Percentiles rank a stretch among this genome's conserved stretches.
Evolutionary conservation across 495 filamentous ascomycete species (phyloP).

Genomic region (Evansstolkia leycettana): DNA sequence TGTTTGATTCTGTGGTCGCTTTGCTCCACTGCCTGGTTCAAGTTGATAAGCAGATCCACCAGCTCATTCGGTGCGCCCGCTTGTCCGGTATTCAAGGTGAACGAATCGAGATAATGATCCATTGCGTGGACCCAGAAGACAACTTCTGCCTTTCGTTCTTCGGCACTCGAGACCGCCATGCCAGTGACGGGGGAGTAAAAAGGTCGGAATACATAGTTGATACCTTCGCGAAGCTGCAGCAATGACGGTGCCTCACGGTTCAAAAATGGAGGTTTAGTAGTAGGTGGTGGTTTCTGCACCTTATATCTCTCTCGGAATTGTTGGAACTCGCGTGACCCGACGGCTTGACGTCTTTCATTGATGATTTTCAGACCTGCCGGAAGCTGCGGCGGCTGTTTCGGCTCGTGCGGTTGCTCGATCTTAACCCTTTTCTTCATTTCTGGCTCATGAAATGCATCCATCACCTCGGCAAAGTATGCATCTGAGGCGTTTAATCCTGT

Average conservation of each 20-base stretch:
- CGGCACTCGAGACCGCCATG: not conserved
- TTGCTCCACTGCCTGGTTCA: not conserved
- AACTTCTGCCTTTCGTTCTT: not conserved
- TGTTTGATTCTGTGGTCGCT: not conserved
- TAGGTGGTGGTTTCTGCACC: too few relatives aligned
- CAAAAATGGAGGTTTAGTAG: too few relatives aligned
- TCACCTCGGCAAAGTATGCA: too few relatives aligned
- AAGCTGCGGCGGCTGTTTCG: too few relatives aligned
- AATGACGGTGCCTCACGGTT: not conserved
- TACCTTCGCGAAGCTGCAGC: not conserved
- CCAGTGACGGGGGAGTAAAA: not conserved
- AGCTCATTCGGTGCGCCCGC: not conserved
- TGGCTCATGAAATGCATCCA: too few relatives aligned
- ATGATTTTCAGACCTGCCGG: too few relatives aligned
- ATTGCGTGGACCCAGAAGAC: not conserved
- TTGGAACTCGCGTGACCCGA: too few relatives aligned
- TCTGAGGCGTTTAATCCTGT: too few relatives aligned
- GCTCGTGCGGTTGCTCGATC: too few relatives aligned
- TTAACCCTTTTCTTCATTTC: too few relatives aligned
- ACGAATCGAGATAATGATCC: not conserved
- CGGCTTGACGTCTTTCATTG: too few relatives aligned
- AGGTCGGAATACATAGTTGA: not conserved
- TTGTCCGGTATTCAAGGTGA: not conserved
- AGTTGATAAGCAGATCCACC: not conserved
- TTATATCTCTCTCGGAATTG: too few relatives aligned